Percentiles rank a stretch among this genome's conserved stretches.
Evolutionary conservation across 2,329 filamentous ascomycete genomes (phyloP).

Genomic region (Ceratocystis variospora): DNA sequence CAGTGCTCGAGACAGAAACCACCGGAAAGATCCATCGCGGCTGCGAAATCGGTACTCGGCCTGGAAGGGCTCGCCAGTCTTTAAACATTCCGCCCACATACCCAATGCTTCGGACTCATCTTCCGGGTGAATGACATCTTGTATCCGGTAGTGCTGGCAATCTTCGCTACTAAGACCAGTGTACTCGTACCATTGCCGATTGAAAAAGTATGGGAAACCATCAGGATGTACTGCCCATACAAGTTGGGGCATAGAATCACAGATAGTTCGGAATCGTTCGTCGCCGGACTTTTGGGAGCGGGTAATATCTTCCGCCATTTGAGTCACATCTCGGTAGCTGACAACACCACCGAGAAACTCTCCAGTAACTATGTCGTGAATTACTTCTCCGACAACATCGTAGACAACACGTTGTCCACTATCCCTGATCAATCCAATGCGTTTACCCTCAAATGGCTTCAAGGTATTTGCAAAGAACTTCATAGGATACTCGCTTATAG

Average conservation of each 20-base stretch:
- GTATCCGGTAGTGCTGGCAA: slow-evolving; percentile 50
- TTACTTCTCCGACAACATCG: slow-evolving; percentile 53
- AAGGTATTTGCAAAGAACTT: slow-evolving; percentile 48
- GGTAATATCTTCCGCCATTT: slow-evolving; percentile 53
- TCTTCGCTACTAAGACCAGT: slow-evolving; percentile 52
- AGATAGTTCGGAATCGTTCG: slow-evolving; percentile 60
- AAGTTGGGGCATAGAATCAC: slow-evolving; percentile 57
- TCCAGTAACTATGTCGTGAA: slow-evolving; percentile 51
- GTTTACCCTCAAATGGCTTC: slow-evolving; percentile 42
- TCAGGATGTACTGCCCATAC: slow-evolving; percentile 61
- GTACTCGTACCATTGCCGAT: slow-evolving; percentile 65
- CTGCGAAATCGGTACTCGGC: slow-evolving; percentile 58
- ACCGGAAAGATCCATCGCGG: slow-evolving; percentile 57
- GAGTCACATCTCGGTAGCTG: slow-evolving; percentile 58
- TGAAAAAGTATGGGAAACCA: slow-evolving; percentile 59
- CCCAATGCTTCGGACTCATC: slow-evolving; percentile 44
- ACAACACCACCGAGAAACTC: slow-evolving; percentile 63
- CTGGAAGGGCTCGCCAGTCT: slow-evolving; percentile 53
- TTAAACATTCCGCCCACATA: slow-evolving; percentile 48
- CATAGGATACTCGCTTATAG: slow-evolving; percentile 51
- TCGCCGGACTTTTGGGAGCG: slow-evolving; percentile 58
- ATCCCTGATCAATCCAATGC: slow-evolving; percentile 49
- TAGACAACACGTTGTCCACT: slow-evolving; percentile 39
- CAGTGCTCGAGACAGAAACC: slow-evolving; percentile 62
- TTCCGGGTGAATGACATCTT: slow-evolving; percentile 53